phyloP scores from a whole-genome alignment of 2,329 filamentous ascomycete species.

The Trichoderma sp. region DNA sequence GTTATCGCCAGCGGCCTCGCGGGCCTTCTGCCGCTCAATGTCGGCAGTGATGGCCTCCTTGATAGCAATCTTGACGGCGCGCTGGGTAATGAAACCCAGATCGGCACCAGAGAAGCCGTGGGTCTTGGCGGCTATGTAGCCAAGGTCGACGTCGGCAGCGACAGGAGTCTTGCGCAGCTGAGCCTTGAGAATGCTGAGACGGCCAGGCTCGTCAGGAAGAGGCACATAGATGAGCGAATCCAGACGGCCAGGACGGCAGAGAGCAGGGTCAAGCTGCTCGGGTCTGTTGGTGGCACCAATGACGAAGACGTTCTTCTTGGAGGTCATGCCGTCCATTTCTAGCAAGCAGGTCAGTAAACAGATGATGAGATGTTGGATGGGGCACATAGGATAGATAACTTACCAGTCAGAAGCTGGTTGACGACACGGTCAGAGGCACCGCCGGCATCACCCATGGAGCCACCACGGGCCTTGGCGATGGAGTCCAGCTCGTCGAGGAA shows the following conservation, averaged over 20 bases:
- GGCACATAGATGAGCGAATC: slow-evolving; percentile 98
- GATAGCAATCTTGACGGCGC: slow-evolving; percentile 98
- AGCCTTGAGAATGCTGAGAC: slow-evolving; percentile 86
- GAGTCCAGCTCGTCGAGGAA: slow-evolving; percentile 99
- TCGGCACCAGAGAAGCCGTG: slow-evolving; percentile 99
- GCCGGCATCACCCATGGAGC: slow-evolving; percentile 91
- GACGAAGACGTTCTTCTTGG: slow-evolving; percentile 99
- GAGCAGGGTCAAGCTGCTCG: slow-evolving; percentile 95
- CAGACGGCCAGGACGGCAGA: slow-evolving; percentile 97
- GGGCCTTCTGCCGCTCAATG: slow-evolving; percentile 87
- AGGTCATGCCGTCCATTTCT: slow-evolving; percentile 99
- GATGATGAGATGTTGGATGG: background rate
- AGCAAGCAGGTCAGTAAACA: slow-evolving; percentile 45
- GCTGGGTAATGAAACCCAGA: slow-evolving; percentile 98
- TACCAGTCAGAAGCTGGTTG: slow-evolving; percentile 97
- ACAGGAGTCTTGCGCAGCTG: slow-evolving; percentile 99
- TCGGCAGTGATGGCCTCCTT: slow-evolving; percentile 91
- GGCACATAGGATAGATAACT: slow-evolving; percentile 39
- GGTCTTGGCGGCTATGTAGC: slow-evolving; percentile 93
- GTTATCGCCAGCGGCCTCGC: slow-evolving; percentile 81
- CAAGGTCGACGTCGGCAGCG: slow-evolving; percentile 79
- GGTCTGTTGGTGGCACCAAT: slow-evolving; percentile 98
- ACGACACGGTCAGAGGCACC: slow-evolving; percentile 99
- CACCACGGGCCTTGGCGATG: slow-evolving; percentile 98
- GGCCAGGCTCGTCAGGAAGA: slow-evolving; percentile 87